Evolutionary conservation across 306 rosid genomes (phyloP), one percentile per base, ranked within the genome.

Genomic region (Vicia sativa): DNA sequence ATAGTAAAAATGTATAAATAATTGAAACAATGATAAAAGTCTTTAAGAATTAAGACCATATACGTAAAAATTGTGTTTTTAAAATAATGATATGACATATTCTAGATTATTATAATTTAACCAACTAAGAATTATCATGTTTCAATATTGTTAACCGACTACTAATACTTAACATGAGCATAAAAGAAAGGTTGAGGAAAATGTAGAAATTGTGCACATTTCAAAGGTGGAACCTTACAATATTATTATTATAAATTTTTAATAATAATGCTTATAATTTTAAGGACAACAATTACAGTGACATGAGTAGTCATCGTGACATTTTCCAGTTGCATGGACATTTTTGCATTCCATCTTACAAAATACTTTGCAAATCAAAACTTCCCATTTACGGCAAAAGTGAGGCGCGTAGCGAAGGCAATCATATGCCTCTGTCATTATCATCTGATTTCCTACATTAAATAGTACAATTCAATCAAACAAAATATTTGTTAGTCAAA

Each of bases 211-310:
- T 1, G 28, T 25, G 10, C 14, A 23, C 15, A 21, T 52, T 9
- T 8, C 0, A 52, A 10, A 4, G 29, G 10, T 49, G 55, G 12
- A 49, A 9, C 28, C 12, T 49, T 49, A 5, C 7, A 43, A 44
- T 45, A 1, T 9, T 39, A 10, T 39, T 39, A 10, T 11, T 44
- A 44, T 44, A 12, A 3, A 28, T 28, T 28, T 26, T 28, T 28
- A 21, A 53, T 21, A 19, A 43, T 43, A 43, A 13, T 43, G n/a
- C 2, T 18, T 10, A 23, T n/a, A 52, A 23, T 52, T 55, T 55
- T 55, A 55, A 50, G 55, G 6, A 59, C 65, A 59, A 59, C 65
- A 59, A 1, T 14, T 9, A 16, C 65, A 59, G 16, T 59, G 9
- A 15, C 65, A 59, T 3, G 65, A 14, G 0, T 4, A 0, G 14